Base-by-base conservation (phyloP, 768 basidiomycete species). In the Boletales sp. region DNA sequence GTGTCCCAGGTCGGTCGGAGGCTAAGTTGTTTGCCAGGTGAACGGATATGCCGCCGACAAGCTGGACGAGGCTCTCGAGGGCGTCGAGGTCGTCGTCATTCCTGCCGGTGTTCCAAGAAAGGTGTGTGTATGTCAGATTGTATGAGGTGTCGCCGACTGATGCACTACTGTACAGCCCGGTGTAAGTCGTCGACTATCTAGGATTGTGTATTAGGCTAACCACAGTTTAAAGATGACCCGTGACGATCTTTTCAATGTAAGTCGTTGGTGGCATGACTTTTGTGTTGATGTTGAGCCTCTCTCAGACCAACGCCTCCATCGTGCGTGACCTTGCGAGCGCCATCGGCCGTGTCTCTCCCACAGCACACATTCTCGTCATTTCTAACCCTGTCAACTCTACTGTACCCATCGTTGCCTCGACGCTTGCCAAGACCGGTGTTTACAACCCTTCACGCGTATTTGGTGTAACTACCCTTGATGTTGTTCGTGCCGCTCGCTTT, bases 31-130 rank as follows among this genome's bases (percentile, higher is more conserved):
- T 46, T 61, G n/a, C 49, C 57, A 90, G 87, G 90, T 93, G 47
- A 74, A 71, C 15, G 90, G 90, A 45, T 93, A 83, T 61, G 76
- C 87, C 56, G 86, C 89, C 43, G 89, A 92, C 73, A 82, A 93
- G 67, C 81, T 97, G 61, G 90, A 93, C 69, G 78, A 83, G 61
- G 94, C 97, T 17, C 82, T 99, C 52, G 84, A 90, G 52, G 94
- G 87, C 55, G 87, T 82, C 51, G 78, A 97, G 71, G 89, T 98
- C 55, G 86, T 98, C 58, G 89, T 98, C 56, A 97, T 98, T 67
- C 97, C 97, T 51, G 97, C 97, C 72, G 97, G 97, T 82, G 95
- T 99, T 54, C 97, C 97, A 57, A 81, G 97, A 69, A 99, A 99
- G 84, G 93, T 94, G 65, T 62, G 71, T 61, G n/a, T n/a, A n/a